These are phyloP conservation scores for Ajuga reptans DNA, from an alignment of 305 asterid species.

Conservation along the genomic window DNA sequence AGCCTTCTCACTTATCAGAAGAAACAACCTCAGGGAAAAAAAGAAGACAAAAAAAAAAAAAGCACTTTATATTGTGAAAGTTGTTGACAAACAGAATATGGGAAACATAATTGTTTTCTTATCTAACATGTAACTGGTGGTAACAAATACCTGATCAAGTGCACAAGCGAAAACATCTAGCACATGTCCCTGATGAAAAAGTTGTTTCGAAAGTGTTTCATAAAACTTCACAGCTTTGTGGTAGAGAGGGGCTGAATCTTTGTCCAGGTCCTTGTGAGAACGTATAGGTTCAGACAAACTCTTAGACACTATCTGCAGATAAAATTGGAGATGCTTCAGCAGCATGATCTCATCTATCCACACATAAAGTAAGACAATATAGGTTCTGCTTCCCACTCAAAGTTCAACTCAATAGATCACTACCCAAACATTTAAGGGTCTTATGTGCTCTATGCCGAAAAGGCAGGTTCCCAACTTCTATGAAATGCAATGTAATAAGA, in stretches of 20 bases:
- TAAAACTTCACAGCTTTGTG: conserved; percentile 91
- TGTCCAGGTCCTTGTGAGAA: conserved; percentile 95
- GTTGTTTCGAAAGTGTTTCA: conserved; percentile 83
- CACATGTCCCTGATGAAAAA: conserved; percentile 95
- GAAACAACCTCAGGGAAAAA: background rate
- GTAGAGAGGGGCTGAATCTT: conserved; percentile 83
- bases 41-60: background rate
- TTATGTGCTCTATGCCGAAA: background rate
- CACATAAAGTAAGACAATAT: background rate
- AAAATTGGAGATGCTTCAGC: conserved; percentile 19
- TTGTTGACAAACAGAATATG: background rate
- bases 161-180: conserved; percentile 92
- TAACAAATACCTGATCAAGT: conserved; percentile 80
- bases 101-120: background rate
- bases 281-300: conserved; percentile 85
- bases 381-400: background rate
- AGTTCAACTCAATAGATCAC: background rate
- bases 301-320: conserved; percentile 77
- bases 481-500: background rate
- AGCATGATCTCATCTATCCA: conserved; percentile 10
- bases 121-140: conserved; percentile 9
- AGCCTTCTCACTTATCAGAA: background rate
- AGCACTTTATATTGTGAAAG: background rate
- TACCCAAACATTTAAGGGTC: background rate
- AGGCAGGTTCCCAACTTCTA: background rate